These are phyloP conservation scores for Amauroascus niger DNA, from an alignment of 2,329 filamentous ascomycete species.

Conservation along the genomic window DNA sequence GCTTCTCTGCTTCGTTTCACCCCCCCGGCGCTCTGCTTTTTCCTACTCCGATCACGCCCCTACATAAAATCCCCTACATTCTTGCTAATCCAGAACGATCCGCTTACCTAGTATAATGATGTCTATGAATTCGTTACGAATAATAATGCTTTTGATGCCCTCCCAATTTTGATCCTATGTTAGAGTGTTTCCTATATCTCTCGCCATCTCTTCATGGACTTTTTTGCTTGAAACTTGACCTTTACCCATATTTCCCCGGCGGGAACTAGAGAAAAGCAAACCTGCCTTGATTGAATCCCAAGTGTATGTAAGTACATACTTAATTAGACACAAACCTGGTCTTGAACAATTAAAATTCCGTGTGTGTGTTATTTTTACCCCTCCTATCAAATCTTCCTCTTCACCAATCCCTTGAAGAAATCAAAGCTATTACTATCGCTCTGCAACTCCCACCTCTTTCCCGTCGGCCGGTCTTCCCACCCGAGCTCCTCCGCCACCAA, in stretches of 20 bases:
- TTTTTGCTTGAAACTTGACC: too few relatives aligned
- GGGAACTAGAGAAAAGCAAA: background rate
- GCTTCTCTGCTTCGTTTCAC: background rate
- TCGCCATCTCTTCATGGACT: too few relatives aligned
- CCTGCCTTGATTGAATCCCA: background rate
- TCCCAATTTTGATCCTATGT: background rate
- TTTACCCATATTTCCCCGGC: too few relatives aligned
- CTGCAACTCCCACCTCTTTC: slow-evolving; percentile 72
- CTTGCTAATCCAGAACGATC: too few relatives aligned
- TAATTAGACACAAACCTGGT: too few relatives aligned
- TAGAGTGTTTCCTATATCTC: background rate
- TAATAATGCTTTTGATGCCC: background rate
- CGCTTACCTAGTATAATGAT: background rate
- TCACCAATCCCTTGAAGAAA: slow-evolving; percentile 82
- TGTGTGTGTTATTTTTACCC: background rate
- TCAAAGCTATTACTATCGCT: slow-evolving; percentile 98
- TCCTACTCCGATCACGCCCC: too few relatives aligned
- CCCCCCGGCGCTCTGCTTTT: too few relatives aligned
- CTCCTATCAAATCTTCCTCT: slow-evolving; percentile 57
- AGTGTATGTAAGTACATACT: background rate
- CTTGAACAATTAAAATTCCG: too few relatives aligned
- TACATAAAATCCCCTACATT: too few relatives aligned
- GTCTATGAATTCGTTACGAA: background rate
- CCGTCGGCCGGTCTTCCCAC: slow-evolving; percentile 61
- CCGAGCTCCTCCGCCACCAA: slow-evolving; percentile 74